Evolutionary conservation across 2,329 filamentous ascomycete genomes (phyloP).

Genomic region (Bimuria novae-zelandiae): DNA sequence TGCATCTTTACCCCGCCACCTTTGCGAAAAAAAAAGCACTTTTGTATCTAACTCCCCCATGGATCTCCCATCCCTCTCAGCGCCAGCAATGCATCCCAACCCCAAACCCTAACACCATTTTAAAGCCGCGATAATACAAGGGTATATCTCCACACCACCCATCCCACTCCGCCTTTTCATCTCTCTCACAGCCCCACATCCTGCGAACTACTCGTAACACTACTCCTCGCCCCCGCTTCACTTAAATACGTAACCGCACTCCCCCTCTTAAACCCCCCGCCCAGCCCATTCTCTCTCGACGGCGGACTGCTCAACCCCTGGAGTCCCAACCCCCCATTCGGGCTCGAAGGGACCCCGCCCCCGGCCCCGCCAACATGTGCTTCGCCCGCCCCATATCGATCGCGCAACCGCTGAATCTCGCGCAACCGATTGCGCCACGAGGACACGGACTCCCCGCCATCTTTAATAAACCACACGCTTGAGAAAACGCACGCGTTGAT

Average conservation of each 20-base stretch:
- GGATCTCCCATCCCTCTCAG: not conserved
- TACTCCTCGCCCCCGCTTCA: constrained; percentile 46
- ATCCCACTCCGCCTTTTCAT: too few species aligned
- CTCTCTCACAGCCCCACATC: constrained; percentile 23
- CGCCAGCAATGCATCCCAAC: constrained; percentile 7
- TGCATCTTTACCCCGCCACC: too few species aligned
- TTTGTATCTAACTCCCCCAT: too few species aligned
- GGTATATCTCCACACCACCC: constrained; percentile 21
- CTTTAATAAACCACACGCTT: constrained; percentile 80
- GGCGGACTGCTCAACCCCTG: too few species aligned
- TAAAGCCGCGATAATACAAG: too few species aligned
- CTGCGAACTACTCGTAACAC: constrained; percentile 41
- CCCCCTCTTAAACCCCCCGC: constrained; percentile 39
- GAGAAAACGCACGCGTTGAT: constrained; percentile 94
- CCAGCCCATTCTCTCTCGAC: constrained; percentile 32
- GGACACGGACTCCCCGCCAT: constrained; percentile 81
- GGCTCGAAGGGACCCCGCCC: too few species aligned
- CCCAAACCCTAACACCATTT: too few species aligned
- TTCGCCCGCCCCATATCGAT: constrained; percentile 51
- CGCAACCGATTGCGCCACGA: constrained; percentile 87
- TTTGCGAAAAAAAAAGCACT: too few species aligned
- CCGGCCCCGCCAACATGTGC: constrained; percentile 12
- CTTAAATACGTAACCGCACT: constrained; percentile 44
- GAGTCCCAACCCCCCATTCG: too few species aligned
- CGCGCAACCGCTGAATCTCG: constrained; percentile 81